Base-by-base conservation (phyloP, 495 filamentous ascomycete genomes). In the Lasiosphaeria miniovina region DNA sequence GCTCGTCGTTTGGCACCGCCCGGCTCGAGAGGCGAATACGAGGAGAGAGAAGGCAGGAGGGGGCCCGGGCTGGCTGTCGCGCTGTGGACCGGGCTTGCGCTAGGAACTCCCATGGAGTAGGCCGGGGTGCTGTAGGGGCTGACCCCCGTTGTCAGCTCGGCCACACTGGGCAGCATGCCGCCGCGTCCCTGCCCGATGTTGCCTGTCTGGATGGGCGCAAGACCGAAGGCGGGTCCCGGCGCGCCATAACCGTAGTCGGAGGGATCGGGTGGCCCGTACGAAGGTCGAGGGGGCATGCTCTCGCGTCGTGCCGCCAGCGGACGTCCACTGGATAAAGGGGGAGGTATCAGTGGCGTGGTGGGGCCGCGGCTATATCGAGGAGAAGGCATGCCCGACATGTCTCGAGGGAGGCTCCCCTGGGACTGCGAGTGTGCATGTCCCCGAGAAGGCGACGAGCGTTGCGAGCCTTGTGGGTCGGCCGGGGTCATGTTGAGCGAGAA, bases 401-500 rank as follows among this genome's bases (percentile, higher is more conserved):
- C 74, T 35, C 74, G 71, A 4, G 76, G 67, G 12, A 78, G 63
- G 57, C 71, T 75, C 33, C 75, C 74, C 54, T 84, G 80, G 3
- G 79, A 79, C 33, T 80, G 77, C 6, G 77, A 77, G 57, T 80
- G 77, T 14, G 61, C 64, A 67, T 74, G 77, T 33, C 69, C 71
- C 51, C 74, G 62, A 40, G 74, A 65, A 36, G 67, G 68, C 56
- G 71, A 74, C 55, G 41, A 58, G 55, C 64, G 68, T 36, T 61
- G 73, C 49, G 73, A 54, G 65, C 78, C 62, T 71, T 81, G 71
- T 7, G 83, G 74, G 31, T 84, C 81, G 66, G 86, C 84, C 55
- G 84, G 75, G 32, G 82, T 77, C 51, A 78, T 83, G 38, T 86
- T 87, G 45, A 89, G 77, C 34, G 87, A 84, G 69, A 93, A 95